Base-by-base conservation (phyloP, 306 rosid species). In the Fragaria ananassa region DNA sequence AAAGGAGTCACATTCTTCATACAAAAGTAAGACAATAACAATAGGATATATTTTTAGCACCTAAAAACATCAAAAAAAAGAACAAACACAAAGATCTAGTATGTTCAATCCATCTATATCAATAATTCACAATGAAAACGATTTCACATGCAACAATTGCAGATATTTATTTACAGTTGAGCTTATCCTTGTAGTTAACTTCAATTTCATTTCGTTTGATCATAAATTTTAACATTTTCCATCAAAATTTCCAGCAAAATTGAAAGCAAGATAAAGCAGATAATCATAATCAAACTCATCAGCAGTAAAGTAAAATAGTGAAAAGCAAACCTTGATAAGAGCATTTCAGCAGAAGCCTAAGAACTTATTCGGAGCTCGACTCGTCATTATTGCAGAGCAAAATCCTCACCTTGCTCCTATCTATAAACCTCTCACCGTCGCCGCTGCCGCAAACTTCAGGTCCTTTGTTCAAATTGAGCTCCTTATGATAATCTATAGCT, bases 331-430 rank as follows among this genome's bases (percentile, higher is more conserved):
- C 99, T 77, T 93, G 97, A 84, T 93, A 93, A 71, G 98, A 96
- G 58, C 99, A 96, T 76, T 85, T 83, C 85, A 89, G 57, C 68
- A 96, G 98, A 80, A 96, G 99, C 49, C 89, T 91, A 53, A 62
- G 80, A 78, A 91, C 94, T 83, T 96, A 96, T 68, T 89, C 87
- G 1, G 96, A 91, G 74, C 93, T 96, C 65, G 83, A 86, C 69
- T 89, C 71, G 82, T 91, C 93, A 71, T 85, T 91, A 84, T 96
- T 98, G 58, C 99, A 96, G 63, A 96, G 83, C 89, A 96, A 88
- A 84, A 96, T 96, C 87, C 93, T 83, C 42, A 96, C 99, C 82
- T 88, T 93, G 79, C 97, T 96, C 83, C 99, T 85, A 72, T 96
- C 99, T 71, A 96, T 86, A 51, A 93, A 93, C 4, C 91, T 97